Evolutionary conservation across 345 rosid species (phyloP).

Genomic region (Clausena lansium): DNA sequence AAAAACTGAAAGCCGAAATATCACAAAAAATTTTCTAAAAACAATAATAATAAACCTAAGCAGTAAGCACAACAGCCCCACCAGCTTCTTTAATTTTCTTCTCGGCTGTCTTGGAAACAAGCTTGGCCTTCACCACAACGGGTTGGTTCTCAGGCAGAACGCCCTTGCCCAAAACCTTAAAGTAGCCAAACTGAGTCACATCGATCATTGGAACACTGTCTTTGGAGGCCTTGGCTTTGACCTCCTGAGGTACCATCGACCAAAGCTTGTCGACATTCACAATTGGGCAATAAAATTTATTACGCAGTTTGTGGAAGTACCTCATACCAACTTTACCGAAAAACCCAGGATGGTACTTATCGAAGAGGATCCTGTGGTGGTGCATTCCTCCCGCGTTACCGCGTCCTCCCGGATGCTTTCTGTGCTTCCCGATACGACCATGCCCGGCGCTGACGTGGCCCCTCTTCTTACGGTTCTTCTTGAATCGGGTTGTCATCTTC

Average conservation of each 20-base stretch:
- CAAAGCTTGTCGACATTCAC: constrained; percentile 44
- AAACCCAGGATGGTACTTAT: constrained; percentile 45
- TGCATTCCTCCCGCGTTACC: constrained; percentile 47
- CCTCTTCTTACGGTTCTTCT: constrained; percentile 61
- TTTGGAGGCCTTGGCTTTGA: constrained; percentile 32
- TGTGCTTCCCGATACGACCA: constrained; percentile 43
- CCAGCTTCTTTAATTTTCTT: constrained; percentile 41
- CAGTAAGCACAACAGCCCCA: constrained; percentile 36
- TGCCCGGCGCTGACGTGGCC: constrained; percentile 49
- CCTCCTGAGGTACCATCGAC: constrained; percentile 39
- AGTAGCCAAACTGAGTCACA: constrained; percentile 35
- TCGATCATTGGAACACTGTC: constrained; percentile 35
- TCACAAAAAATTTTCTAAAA: not conserved
- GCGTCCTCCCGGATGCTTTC: constrained; percentile 44
- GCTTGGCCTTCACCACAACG: constrained; percentile 38
- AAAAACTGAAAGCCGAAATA: not conserved
- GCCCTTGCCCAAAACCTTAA: constrained; percentile 40
- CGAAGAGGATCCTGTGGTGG: constrained; percentile 46
- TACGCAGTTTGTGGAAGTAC: constrained; percentile 40
- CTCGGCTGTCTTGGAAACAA: constrained; percentile 40
- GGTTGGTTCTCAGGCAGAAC: constrained; percentile 33
- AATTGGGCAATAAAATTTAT: constrained; percentile 39
- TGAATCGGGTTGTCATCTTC: constrained; percentile 52
- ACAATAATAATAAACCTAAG: not conserved
- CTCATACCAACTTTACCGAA: constrained; percentile 48